Conservation (phyloP, 352 stramenopile species). For the Globisporangium radiosum region DNA sequence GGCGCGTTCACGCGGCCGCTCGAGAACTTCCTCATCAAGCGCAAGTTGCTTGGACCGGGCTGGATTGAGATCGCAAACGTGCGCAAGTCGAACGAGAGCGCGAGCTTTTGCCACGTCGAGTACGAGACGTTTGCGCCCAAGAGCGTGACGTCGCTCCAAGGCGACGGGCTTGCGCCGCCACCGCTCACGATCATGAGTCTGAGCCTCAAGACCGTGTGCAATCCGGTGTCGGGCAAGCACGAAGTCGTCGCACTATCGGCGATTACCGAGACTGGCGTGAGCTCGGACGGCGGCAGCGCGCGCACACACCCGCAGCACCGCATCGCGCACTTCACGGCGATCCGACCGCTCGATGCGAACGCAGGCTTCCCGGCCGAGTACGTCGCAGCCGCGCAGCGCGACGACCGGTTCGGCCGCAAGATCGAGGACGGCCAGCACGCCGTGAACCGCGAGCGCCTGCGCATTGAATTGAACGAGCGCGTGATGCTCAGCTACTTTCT, state of each 20-base stretch:
- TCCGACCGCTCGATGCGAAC: slow-evolving; percentile 68
- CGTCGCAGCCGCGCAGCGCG: slow-evolving; percentile 32
- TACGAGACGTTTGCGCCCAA: slow-evolving; percentile 91
- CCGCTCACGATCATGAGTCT: slow-evolving; percentile 95
- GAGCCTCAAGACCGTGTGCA: slow-evolving; percentile 97
- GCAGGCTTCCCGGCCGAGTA: slow-evolving; percentile 57
- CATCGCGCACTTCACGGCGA: slow-evolving; percentile 77
- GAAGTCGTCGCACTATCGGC: slow-evolving; percentile 90
- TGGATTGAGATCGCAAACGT: slow-evolving; percentile 96
- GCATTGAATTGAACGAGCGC: slow-evolving; percentile 77
- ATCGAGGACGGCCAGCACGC: slow-evolving; percentile 21
- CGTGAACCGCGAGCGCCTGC: slow-evolving; percentile 50
- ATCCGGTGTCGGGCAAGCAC: slow-evolving; percentile 93
- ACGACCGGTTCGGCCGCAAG: slow-evolving; percentile 58
- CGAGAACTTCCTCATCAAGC: slow-evolving; percentile 97
- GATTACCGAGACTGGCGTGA: slow-evolving; percentile 74
- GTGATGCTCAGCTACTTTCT: slow-evolving; percentile 85
- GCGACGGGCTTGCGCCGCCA: slow-evolving; percentile 59
- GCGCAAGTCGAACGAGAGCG: slow-evolving; percentile 48
- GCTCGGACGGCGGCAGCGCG: slow-evolving; percentile 46
- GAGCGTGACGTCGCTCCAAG: slow-evolving; percentile 77
- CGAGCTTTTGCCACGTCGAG: slow-evolving; percentile 94
- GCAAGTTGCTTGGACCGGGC: slow-evolving; percentile 95
- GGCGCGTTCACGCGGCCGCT: slow-evolving; percentile 89
- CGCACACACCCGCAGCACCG: slow-evolving; percentile 18